Conservation (phyloP, 148 eudicot genomes). For the Oxyria digyna region DNA sequence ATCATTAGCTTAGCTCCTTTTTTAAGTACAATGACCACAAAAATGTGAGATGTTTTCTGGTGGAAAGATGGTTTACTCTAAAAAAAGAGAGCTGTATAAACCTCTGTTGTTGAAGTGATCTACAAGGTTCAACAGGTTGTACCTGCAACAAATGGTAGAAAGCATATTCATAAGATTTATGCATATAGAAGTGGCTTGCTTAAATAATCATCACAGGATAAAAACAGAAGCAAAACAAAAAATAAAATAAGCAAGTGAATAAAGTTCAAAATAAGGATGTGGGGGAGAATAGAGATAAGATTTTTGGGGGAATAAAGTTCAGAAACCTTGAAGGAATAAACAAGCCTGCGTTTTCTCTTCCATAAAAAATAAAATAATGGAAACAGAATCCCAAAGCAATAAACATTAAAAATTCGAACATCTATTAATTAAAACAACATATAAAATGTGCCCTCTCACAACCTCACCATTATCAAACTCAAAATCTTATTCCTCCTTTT, state of each 20-base stretch:
- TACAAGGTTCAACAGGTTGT: conserved; percentile 62
- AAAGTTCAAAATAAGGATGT: conserved; percentile 7
- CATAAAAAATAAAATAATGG: neutral
- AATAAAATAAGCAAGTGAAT: neutral
- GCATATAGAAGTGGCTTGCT: neutral
- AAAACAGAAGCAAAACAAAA: neutral
- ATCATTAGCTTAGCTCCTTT: conserved; percentile 14
- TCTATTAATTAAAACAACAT: neutral
- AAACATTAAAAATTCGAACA: neutral
- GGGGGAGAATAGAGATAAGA: conserved; percentile 69
- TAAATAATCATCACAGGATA: neutral
- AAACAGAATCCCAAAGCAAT: neutral
- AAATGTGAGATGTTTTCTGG: neutral
- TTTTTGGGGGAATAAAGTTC: conserved; percentile 18
- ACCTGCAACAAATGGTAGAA: conserved; percentile 30
- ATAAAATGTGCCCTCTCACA: neutral
- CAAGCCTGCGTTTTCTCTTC: neutral
- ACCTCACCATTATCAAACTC: neutral
- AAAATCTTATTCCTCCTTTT: neutral
- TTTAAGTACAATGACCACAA: neutral
- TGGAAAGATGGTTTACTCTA: conserved; percentile 29
- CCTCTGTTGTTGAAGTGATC: conserved; percentile 81
- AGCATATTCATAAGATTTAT: neutral
- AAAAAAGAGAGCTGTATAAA: conserved; percentile 64
- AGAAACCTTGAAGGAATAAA: neutral